Conservation (phyloP, 2,329 filamentous ascomycete species). For the Clarireedia paspali region DNA sequence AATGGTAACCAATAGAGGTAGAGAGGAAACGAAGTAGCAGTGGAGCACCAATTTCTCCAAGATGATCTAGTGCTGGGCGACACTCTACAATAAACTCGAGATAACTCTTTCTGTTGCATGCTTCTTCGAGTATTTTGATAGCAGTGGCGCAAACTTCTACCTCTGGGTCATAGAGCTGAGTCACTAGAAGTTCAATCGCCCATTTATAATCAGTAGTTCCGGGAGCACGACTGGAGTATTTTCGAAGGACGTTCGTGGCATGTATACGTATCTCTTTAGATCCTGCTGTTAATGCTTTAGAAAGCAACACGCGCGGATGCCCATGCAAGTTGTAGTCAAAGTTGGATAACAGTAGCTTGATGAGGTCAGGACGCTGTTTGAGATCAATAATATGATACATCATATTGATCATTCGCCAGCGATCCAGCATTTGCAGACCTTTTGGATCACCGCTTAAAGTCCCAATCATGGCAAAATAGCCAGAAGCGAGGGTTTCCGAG, state of each 20-base stretch:
- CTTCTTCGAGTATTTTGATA: slow-evolving; percentile 94
- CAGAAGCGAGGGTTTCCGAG: slow-evolving; percentile 77
- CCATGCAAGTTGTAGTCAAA: slow-evolving; percentile 88
- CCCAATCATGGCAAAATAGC: slow-evolving; percentile 91
- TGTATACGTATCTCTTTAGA: slow-evolving; percentile 89
- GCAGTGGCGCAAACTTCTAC: slow-evolving; percentile 94
- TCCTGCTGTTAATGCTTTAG: slow-evolving; percentile 86
- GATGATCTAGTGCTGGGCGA: slow-evolving; percentile 83
- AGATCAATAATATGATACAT: slow-evolving; percentile 97
- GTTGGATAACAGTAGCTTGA: slow-evolving; percentile 79
- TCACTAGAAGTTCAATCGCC: slow-evolving; percentile 96
- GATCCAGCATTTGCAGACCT: slow-evolving; percentile 82
- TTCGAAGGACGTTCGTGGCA: slow-evolving; percentile 77
- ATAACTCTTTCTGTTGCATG: slow-evolving; percentile 85
- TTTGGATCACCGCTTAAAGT: slow-evolving; percentile 74
- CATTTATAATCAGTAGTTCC: slow-evolving; percentile 70
- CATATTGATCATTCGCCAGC: slow-evolving; percentile 99
- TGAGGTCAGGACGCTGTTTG: slow-evolving; percentile 82
- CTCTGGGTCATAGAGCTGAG: slow-evolving; percentile 94
- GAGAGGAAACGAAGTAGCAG: slow-evolving; percentile 87
- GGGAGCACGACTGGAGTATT: slow-evolving; percentile 63
- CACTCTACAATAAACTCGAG: slow-evolving; percentile 97
- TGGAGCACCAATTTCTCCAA: slow-evolving; percentile 94
- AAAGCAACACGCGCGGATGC: slow-evolving; percentile 85
- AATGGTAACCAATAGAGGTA: slow-evolving; percentile 95